Percentiles rank a stretch among this genome's conserved stretches.
These are phyloP conservation scores for Talaromyces sp. DNA, from an alignment of 2,329 filamentous ascomycete species.

Conservation along the genomic window DNA sequence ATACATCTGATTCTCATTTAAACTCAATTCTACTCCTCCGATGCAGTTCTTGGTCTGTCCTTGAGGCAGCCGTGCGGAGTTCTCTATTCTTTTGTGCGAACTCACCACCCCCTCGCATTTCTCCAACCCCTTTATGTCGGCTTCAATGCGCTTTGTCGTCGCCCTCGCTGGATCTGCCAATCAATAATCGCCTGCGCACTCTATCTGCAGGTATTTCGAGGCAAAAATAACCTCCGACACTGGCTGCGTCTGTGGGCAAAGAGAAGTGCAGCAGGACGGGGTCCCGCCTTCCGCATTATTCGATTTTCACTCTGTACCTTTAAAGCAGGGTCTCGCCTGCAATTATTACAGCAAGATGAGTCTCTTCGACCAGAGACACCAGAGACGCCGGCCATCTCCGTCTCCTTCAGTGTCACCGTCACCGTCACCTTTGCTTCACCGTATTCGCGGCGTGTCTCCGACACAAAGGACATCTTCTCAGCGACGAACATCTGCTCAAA, in stretches of 20 bases:
- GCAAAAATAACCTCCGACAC: constrained; percentile 15
- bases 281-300: constrained; percentile 16
- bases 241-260: not conserved
- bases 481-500: not conserved
- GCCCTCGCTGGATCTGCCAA: constrained; percentile 11
- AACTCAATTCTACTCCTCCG: not conserved
- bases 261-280: constrained; percentile 9
- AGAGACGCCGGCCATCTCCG: constrained; percentile 11
- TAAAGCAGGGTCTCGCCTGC: constrained; percentile 11
- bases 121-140: constrained; percentile 4
- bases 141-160: not conserved
- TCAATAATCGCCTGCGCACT: constrained; percentile 7
- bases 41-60: not conserved
- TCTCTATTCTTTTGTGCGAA: not conserved
- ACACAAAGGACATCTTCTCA: constrained; percentile 18
- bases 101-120: constrained; percentile 20
- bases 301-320: not conserved
- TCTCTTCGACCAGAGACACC: constrained; percentile 19
- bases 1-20: not conserved
- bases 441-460: constrained; percentile 18
- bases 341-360: constrained; percentile 13
- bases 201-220: not conserved
- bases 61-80: not conserved
- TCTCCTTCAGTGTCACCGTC: constrained; percentile 15
- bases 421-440: constrained; percentile 15